Evolutionary conservation across 2,329 filamentous ascomycete genomes (phyloP).

Genomic region (Cladophialophora bantiana): DNA sequence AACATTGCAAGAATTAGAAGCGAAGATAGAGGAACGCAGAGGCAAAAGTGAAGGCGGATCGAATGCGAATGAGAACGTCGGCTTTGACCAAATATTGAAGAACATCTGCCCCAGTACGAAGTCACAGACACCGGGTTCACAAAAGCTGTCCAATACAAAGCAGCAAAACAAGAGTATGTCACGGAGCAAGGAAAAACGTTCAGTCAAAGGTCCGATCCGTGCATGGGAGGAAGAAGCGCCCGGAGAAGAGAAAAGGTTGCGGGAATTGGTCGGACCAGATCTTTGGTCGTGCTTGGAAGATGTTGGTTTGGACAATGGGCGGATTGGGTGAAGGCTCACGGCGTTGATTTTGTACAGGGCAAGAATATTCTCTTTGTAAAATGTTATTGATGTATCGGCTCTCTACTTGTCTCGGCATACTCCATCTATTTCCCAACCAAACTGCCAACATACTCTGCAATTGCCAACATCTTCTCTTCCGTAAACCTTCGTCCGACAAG

Average conservation of each 20-base stretch:
- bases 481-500: constrained; percentile 58
- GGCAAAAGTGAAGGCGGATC: constrained; percentile 4
- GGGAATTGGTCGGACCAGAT: constrained; percentile 23
- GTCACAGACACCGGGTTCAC: neutral
- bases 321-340: constrained; percentile 15
- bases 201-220: neutral
- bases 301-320: constrained; percentile 26
- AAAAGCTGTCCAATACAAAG: neutral
- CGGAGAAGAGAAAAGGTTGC: constrained; percentile 20
- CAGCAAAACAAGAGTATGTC: neutral
- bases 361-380: neutral
- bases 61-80: constrained; percentile 25
- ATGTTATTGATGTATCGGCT: neutral
- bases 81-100: constrained; percentile 29
- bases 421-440: constrained; percentile 32
- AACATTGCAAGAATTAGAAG: neutral
- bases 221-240: constrained; percentile 25
- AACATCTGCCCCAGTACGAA: constrained; percentile 10
- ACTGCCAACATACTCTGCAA: constrained; percentile 51
- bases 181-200: constrained; percentile 5
- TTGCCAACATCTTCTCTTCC: constrained; percentile 59
- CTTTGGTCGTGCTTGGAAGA: constrained; percentile 30
- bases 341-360: neutral
- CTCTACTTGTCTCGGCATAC: neutral
- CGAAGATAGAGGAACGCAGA: neutral